Percentiles rank a stretch among this genome's conserved stretches.
phyloP scores from a whole-genome alignment of 164 flowering plant genomes.

The Liquidambar formosana region DNA sequence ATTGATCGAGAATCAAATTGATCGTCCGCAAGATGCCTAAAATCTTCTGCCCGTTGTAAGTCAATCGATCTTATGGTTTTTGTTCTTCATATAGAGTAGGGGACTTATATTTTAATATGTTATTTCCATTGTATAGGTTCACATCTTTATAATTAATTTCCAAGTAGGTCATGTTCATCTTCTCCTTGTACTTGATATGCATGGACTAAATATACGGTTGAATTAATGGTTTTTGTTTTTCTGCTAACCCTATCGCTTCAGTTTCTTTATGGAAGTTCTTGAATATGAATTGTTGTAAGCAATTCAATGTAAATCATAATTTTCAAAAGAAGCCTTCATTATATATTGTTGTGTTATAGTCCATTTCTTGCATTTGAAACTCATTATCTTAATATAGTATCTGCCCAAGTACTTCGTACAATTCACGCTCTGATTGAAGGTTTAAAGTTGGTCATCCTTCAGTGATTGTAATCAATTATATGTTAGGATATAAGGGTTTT shows the following conservation, averaged over 20 bases:
- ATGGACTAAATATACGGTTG: too few relatives aligned
- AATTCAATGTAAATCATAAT: neutral
- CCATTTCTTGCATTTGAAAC: neutral
- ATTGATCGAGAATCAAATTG: neutral
- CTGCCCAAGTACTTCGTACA: too few relatives aligned
- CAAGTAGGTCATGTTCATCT: neutral
- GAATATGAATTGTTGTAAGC: neutral
- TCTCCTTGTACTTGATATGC: too few relatives aligned
- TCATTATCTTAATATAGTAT: neutral
- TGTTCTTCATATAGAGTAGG: neutral
- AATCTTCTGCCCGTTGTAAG: constrained; percentile 8
- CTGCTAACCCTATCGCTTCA: neutral
- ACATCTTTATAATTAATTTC: neutral
- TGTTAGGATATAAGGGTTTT: too few relatives aligned
- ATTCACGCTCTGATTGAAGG: too few relatives aligned
- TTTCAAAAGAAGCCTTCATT: neutral
- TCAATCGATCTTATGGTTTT: neutral
- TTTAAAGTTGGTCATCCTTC: too few relatives aligned
- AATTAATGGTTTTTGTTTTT: neutral
- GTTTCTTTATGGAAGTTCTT: neutral
- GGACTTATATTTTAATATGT: neutral
- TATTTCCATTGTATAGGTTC: neutral
- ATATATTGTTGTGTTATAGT: too few relatives aligned
- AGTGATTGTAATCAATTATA: too few relatives aligned
- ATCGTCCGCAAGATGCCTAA: constrained; percentile 2